A percentile compares a stretch with the other conserved stretches of the same genome.
Evolutionary conservation across 257 asterid genomes (phyloP).

Genomic region (Solanum pennellii): DNA sequence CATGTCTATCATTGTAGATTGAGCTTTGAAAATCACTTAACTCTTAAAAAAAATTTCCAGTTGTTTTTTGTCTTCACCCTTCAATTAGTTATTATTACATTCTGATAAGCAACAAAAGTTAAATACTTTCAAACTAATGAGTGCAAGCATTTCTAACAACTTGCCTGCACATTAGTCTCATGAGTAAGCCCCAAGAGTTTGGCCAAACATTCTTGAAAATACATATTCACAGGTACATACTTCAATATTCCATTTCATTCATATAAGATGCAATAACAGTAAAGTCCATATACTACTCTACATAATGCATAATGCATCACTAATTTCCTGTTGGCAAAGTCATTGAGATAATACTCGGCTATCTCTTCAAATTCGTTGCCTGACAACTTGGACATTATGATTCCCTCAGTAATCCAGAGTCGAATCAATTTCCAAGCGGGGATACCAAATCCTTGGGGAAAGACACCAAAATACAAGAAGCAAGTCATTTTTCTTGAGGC

Average conservation of each 20-base stretch:
- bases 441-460: constrained; percentile 7
- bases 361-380: not conserved
- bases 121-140: too few relatives aligned
- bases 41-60: too few relatives aligned
- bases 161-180: constrained; percentile 92
- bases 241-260: not conserved
- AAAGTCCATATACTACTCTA: too few relatives aligned
- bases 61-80: too few relatives aligned
- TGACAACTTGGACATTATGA: not conserved
- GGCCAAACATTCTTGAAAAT: constrained; percentile 81
- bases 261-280: too few relatives aligned
- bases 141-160: not conserved
- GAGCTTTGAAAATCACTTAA: too few relatives aligned
- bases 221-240: not conserved
- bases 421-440: not conserved
- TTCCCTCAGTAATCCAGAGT: constrained; percentile 11
- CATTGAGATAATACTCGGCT: constrained; percentile 6
- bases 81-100: too few relatives aligned
- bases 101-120: too few relatives aligned
- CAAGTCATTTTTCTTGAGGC: not conserved
- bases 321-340: constrained; percentile 2
- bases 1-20: too few relatives aligned
- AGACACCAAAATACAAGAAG: constrained; percentile 16
- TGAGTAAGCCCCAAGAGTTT: constrained; percentile 94
- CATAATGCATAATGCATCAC: not conserved